phyloP scores from a whole-genome alignment of 345 rosid species.

The Lepidium sativum region DNA sequence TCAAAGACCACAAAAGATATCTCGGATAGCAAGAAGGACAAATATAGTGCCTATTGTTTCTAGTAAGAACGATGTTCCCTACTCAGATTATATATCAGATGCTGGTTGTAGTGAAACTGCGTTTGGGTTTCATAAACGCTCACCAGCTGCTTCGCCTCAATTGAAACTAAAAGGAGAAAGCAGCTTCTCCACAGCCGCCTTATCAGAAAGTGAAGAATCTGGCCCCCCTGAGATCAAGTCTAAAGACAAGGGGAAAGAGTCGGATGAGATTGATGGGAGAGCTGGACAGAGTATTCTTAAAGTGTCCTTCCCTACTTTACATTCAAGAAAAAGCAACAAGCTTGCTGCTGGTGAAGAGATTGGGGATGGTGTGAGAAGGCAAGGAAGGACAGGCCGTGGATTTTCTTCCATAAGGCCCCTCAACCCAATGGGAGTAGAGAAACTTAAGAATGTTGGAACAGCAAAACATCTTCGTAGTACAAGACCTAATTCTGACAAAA shows the following conservation, averaged over 20 bases:
- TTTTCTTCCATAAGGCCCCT: constrained; percentile 53
- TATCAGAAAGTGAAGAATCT: constrained; percentile 94
- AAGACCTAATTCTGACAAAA: constrained; percentile 61
- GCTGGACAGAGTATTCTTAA: constrained; percentile 55
- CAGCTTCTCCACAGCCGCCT: constrained; percentile 49
- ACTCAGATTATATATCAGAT: constrained; percentile 58
- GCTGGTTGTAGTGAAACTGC: constrained; percentile 57
- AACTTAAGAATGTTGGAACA: constrained; percentile 60
- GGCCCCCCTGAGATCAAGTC: constrained; percentile 70
- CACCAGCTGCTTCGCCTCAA: constrained; percentile 51
- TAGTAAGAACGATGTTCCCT: constrained; percentile 53
- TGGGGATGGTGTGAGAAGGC: constrained; percentile 75
- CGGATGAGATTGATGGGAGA: constrained; percentile 76
- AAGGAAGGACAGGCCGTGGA: constrained; percentile 81
- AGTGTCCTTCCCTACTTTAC: constrained; percentile 39
- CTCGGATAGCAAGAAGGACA: constrained; percentile 82
- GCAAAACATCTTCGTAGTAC: constrained; percentile 82
- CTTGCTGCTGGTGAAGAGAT: constrained; percentile 48
- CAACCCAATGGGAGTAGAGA: constrained; percentile 51
- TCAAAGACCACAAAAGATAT: constrained; percentile 82
- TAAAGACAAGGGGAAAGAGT: constrained; percentile 57
- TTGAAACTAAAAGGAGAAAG: constrained; percentile 55
- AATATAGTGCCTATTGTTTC: constrained; percentile 66
- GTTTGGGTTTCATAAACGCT: constrained; percentile 52
- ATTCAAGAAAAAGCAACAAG: constrained; percentile 77